phyloP scores from a whole-genome alignment of 495 filamentous ascomycete genomes.

The Rhypophila decipiens region DNA sequence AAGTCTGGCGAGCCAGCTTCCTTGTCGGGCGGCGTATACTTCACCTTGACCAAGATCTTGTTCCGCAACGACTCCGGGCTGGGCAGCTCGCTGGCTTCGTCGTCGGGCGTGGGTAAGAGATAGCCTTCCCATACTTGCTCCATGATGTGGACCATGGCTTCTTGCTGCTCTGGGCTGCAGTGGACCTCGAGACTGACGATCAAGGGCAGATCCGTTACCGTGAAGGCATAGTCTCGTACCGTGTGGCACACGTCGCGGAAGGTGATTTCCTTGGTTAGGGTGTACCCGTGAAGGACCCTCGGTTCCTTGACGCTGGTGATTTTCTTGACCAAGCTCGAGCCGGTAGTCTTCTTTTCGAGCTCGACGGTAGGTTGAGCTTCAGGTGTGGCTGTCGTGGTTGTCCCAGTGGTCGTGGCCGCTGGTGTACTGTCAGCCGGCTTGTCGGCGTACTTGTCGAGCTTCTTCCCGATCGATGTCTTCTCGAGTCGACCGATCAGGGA shows the following conservation, averaged over 20 bases:
- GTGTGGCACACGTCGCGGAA: slow-evolving; percentile 80
- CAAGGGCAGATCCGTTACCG: slow-evolving; percentile 63
- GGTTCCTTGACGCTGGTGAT: slow-evolving; percentile 49
- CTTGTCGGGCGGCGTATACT: slow-evolving; percentile 53
- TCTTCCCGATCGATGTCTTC: slow-evolving; percentile 35
- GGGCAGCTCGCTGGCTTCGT: slow-evolving; percentile 51
- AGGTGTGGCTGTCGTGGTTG: neutral
- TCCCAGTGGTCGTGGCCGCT: neutral
- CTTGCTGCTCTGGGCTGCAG: slow-evolving; percentile 68
- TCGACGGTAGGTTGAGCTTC: neutral
- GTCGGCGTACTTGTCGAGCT: slow-evolving; percentile 25
- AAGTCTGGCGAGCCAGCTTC: slow-evolving; percentile 3
- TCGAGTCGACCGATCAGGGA: slow-evolving; percentile 32
- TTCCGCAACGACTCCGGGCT: slow-evolving; percentile 56
- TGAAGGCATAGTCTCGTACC: slow-evolving; percentile 73
- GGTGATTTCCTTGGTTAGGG: slow-evolving; percentile 75
- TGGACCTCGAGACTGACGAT: slow-evolving; percentile 91
- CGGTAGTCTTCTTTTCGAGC: neutral
- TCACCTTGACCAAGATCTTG: slow-evolving; percentile 90
- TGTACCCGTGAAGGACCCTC: slow-evolving; percentile 80
- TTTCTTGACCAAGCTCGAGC: slow-evolving; percentile 8
- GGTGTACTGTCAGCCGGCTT: slow-evolving; percentile 1
- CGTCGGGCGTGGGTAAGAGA: slow-evolving; percentile 55
- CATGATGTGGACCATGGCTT: slow-evolving; percentile 87
- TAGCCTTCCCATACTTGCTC: slow-evolving; percentile 64